A percentile compares a stretch with the other conserved stretches of the same genome.
Conservation (phyloP, 495 filamentous ascomycete species). For the Lindgomyces ingoldianus region DNA sequence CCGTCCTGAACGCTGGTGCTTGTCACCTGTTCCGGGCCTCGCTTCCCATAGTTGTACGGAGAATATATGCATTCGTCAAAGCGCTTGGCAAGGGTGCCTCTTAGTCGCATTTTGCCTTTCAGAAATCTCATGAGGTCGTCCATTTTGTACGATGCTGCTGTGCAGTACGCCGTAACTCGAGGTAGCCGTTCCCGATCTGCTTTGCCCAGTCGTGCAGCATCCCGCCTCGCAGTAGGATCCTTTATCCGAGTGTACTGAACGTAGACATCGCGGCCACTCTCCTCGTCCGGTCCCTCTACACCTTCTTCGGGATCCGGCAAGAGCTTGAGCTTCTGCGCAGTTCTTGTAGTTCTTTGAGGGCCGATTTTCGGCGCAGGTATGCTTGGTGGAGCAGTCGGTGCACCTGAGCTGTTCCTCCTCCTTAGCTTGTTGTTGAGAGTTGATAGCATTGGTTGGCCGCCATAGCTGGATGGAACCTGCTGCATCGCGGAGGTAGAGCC, state of each 20-base stretch:
- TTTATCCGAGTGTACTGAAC: conserved; percentile 94
- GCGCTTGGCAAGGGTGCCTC: conserved; percentile 80
- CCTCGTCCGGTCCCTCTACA: conserved; percentile 75
- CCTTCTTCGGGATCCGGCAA: conserved; percentile 84
- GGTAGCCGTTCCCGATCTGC: conserved; percentile 86
- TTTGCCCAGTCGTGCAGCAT: conserved; percentile 90
- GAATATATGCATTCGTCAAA: conserved; percentile 98
- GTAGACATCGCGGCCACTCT: conserved; percentile 93
- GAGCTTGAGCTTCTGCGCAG: conserved; percentile 92
- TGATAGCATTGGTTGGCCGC: conserved; percentile 69
- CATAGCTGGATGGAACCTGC: conserved; percentile 34
- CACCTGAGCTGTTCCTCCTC: conserved; percentile 78
- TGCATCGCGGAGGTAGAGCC: conserved; percentile 37
- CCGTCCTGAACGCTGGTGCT: conserved; percentile 35
- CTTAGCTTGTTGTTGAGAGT: conserved; percentile 84
- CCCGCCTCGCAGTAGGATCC: conserved; percentile 87
- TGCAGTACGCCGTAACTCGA: conserved; percentile 93
- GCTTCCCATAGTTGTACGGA: conserved; percentile 70
- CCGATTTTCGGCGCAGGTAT: conserved; percentile 73
- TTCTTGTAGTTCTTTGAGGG: conserved; percentile 91
- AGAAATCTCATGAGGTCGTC: conserved; percentile 85
- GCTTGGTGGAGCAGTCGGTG: conserved; percentile 53
- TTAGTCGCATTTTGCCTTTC: conserved; percentile 72
- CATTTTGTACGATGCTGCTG: conserved; percentile 83
- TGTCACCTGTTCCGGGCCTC: conserved; percentile 8